Evolutionary conservation across 2,329 filamentous ascomycete genomes (phyloP).

Genomic region (Truncatella angustata): DNA sequence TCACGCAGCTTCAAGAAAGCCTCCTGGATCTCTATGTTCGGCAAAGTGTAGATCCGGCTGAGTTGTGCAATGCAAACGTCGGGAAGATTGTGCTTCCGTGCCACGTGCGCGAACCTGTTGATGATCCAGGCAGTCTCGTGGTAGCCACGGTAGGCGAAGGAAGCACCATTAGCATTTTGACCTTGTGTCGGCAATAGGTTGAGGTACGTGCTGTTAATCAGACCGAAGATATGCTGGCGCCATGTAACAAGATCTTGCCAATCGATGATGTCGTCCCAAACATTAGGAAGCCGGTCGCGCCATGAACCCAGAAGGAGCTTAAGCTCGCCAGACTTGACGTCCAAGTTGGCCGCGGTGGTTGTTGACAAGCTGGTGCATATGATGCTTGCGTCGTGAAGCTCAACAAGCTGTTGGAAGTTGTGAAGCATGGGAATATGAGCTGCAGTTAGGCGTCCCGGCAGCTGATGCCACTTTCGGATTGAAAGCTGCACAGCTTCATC

Average conservation of each 20-base stretch:
- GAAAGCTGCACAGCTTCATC: conserved; percentile 97
- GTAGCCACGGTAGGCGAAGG: conserved; percentile 94
- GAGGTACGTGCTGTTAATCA: conserved; percentile 94
- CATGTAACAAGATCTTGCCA: conserved; percentile 99
- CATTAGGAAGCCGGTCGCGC: conserved; percentile 92
- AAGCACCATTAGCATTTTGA: conserved; percentile 82
- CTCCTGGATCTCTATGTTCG: conserved; percentile 99
- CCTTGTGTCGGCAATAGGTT: conserved; percentile 76
- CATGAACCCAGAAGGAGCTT: conserved; percentile 92
- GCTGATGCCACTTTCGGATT: conserved; percentile 97
- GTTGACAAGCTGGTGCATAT: conserved; percentile 88
- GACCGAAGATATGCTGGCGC: conserved; percentile 97
- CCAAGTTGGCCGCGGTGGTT: conserved; percentile 82
- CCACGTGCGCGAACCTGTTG: conserved; percentile 96
- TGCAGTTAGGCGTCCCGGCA: conserved; percentile 90
- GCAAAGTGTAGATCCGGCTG: conserved; percentile 95
- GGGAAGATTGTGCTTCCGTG: conserved; percentile 91
- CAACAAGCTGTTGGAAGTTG: conserved; percentile 96
- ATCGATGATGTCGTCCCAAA: conserved; percentile 98
- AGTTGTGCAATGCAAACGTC: conserved; percentile 98
- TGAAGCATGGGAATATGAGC: conserved; percentile 93
- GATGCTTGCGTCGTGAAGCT: conserved; percentile 94
- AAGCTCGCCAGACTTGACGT: conserved; percentile 91
- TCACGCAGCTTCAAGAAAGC: conserved; percentile 98
- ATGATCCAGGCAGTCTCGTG: conserved; percentile 99